Conservation (phyloP, 176 grass and related monocot species). For the Eragrostis nindensis region DNA sequence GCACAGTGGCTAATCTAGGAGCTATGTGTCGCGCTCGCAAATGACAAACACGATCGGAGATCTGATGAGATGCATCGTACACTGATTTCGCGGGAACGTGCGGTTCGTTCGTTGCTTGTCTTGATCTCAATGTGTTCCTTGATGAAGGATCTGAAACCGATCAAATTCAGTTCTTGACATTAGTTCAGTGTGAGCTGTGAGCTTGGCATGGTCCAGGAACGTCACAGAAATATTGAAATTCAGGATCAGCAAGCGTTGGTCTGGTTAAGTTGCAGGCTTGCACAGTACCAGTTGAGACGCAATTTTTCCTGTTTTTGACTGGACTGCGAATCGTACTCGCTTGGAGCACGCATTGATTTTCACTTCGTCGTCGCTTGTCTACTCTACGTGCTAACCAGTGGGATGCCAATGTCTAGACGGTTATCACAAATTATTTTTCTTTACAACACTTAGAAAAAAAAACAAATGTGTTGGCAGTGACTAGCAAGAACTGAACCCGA, state of each 20-base stretch:
- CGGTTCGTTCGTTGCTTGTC: conserved; percentile 14
- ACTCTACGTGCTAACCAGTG: neutral
- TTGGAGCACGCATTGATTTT: conserved; percentile 2
- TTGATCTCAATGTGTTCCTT: neutral
- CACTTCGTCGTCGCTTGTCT: conserved; percentile 5
- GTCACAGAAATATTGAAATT: neutral
- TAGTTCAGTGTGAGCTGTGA: neutral
- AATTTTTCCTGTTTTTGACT: neutral
- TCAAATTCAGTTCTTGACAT: neutral
- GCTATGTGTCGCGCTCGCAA: neutral
- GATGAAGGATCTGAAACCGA: neutral
- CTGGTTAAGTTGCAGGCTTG: neutral
- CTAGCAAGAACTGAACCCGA: conserved; percentile 13
- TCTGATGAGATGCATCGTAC: conserved; percentile 3
- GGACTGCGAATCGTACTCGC: neutral
- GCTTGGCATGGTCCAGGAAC: neutral
- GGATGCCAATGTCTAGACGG: neutral
- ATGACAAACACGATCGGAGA: conserved; percentile 2
- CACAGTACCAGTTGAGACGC: neutral
- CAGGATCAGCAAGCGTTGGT: neutral
- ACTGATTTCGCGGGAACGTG: conserved; percentile 6
- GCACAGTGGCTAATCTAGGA: conserved; percentile 16
- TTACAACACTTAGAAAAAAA: neutral
- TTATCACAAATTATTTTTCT: neutral
- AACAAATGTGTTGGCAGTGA: conserved; percentile 2